These are phyloP conservation scores for Barnettozyma populi DNA, from an alignment of 805 yeast species.

Conservation along the genomic window DNA sequence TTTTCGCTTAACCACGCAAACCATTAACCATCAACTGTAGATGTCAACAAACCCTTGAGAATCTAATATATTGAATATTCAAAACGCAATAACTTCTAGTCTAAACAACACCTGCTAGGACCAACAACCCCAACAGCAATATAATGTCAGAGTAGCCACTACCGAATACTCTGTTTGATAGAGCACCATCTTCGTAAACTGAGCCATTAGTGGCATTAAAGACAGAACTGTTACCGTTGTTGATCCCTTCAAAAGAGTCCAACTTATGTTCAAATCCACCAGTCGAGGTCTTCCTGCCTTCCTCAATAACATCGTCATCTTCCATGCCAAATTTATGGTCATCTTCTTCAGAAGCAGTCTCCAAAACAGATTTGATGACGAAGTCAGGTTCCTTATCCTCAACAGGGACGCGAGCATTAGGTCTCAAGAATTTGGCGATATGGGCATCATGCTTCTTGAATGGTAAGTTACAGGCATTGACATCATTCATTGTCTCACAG, in stretches of 20 bases:
- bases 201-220: not conserved
- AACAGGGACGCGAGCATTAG: constrained; percentile 21
- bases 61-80: not conserved
- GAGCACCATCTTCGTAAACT: constrained; percentile 5
- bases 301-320: not conserved
- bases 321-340: not conserved
- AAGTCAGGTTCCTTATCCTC: constrained; percentile 25
- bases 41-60: not conserved
- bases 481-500: constrained; percentile 41
- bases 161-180: not conserved
- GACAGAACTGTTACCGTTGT: not conserved
- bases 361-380: constrained; percentile 17
- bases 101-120: not conserved
- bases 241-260: not conserved
- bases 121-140: constrained; percentile 1
- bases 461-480: constrained; percentile 46
- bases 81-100: not conserved
- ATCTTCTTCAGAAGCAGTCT: constrained; percentile 11
- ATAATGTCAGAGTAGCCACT: not conserved
- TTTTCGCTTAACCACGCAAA: not conserved
- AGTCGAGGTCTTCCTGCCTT: not conserved
- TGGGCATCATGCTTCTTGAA: constrained; percentile 38
- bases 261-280: constrained; percentile 3
- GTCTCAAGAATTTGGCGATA: constrained; percentile 25
- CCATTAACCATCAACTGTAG: not conserved